Evolutionary conservation across 2,329 filamentous ascomycete species (phyloP), one percentile per base, ranked within the genome.

Genomic region (Clathrospora elynae): DNA sequence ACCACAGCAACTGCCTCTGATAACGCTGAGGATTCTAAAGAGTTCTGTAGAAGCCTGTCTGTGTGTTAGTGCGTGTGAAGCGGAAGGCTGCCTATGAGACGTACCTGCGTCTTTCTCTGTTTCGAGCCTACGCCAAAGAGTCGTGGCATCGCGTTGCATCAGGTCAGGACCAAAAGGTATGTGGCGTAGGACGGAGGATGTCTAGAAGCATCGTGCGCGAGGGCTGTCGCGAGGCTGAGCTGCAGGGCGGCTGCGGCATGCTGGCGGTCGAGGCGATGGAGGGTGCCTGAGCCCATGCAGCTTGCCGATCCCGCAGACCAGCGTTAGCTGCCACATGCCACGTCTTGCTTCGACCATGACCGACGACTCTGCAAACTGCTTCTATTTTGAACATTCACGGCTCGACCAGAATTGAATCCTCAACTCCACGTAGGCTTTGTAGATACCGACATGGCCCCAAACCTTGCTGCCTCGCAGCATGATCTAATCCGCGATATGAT

Each of bases 401-500:
- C 20, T 23, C 20, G 10, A 10, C 20, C 20, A 6, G 20, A 23
- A 23, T 23, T 10, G 6, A 6, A 23, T 23, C 20, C 20, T 6
- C n/a, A 23, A 6, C 10, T 23, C 20, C 10, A 10, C 20, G 20
- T 23, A 23, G 20, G 20, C 20, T 10, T 23, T 23, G 20, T 23
- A 19, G 20, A 6, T 23, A 23, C 20, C 10, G 20, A 23, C 16
- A 51, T 51, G 44, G 43, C 48, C 2, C 48, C 44, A 11, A 35
- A 51, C 33, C 43, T 51, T 12, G 48, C 48, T 35, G 35, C 18
- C 18, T 48, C 40, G 30, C 40, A 48, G 49, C 29, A 49, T 20
- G 16, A 42, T 10, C 24, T 45, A 5, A 43, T 49, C 17, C 39
- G 37, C 16, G 41, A 52, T 22, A 57, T 63, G 55, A 57, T 63